phyloP scores from a whole-genome alignment of 441 rosid species.

The Cnidoscolus chayamansa region DNA sequence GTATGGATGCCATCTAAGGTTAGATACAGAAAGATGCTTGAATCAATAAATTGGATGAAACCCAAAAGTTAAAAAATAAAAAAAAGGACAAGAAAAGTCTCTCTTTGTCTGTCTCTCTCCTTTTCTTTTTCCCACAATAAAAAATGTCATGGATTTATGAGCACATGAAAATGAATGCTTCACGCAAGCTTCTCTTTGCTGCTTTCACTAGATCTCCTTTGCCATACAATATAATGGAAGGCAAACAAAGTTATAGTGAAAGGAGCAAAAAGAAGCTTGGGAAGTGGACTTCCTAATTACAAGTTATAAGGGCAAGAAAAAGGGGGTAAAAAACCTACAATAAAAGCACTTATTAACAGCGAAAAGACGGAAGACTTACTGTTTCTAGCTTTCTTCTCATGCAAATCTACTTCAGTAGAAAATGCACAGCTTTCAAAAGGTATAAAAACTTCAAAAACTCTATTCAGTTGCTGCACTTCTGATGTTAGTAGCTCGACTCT shows the following conservation, averaged over 20 bases:
- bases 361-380: conserved; percentile 22
- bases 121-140: background rate
- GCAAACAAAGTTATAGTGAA: conserved; percentile 65
- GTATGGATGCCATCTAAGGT: too few species aligned
- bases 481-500: conserved; percentile 17
- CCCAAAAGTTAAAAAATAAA: background rate
- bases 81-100: background rate
- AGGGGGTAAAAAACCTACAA: too few species aligned
- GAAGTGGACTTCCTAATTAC: conserved; percentile 26
- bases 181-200: conserved; percentile 91
- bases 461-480: conserved; percentile 3
- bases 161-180: conserved; percentile 34
- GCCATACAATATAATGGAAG: conserved; percentile 26
- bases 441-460: conserved; percentile 9
- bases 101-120: too few species aligned
- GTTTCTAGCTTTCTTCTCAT: conserved; percentile 23
- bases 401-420: conserved; percentile 9
- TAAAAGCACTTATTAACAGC: conserved; percentile 1
- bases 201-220: conserved; percentile 79
- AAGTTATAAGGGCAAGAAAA: background rate
- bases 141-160: background rate
- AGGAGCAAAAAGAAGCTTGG: conserved; percentile 95
- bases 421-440: conserved; percentile 24
- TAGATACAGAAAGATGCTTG: too few species aligned
- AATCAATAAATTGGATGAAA: background rate